Conservation (phyloP, 2,329 filamentous ascomycete genomes). For the Fusarium metavorans region DNA sequence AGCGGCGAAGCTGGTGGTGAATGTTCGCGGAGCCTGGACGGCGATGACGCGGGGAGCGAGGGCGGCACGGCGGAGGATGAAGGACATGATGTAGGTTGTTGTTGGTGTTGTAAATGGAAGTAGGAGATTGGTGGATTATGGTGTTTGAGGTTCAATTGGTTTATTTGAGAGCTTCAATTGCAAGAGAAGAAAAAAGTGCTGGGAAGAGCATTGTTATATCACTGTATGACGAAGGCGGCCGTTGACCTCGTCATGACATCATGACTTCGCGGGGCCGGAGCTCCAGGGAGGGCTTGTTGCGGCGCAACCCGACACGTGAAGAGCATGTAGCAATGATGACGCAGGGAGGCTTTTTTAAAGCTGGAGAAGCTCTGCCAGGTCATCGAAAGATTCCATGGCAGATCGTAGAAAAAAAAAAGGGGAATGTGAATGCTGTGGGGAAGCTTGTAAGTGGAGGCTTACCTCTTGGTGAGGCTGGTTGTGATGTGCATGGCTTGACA, state of each 20-base stretch:
- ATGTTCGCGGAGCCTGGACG: constrained; percentile 59
- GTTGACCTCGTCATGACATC: constrained; percentile 44
- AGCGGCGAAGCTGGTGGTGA: constrained; percentile 60
- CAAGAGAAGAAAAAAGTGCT: background rate
- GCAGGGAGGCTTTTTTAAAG: constrained; percentile 32
- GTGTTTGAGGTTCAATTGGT: constrained; percentile 22
- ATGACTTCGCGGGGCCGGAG: constrained; percentile 37
- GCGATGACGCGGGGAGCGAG: constrained; percentile 53
- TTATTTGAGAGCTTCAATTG: background rate
- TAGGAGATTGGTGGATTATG: background rate
- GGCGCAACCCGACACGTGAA: constrained; percentile 38
- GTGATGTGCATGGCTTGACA: background rate
- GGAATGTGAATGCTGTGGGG: background rate
- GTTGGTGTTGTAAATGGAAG: background rate
- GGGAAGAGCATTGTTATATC: constrained; percentile 9
- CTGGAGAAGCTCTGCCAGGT: constrained; percentile 17
- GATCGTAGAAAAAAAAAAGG: constrained; percentile 20
- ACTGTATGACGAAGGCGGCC: constrained; percentile 35
- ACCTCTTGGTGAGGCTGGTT: background rate
- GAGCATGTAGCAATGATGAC: constrained; percentile 43
- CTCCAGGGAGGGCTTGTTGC: constrained; percentile 16
- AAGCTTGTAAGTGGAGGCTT: constrained; percentile 13
- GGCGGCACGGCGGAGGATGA: constrained; percentile 59
- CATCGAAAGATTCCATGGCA: constrained; percentile 31
- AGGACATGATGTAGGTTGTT: constrained; percentile 56